A percentile compares a stretch with the other conserved stretches of the same genome.
phyloP scores from a whole-genome alignment of 2,329 filamentous ascomycete species.

The Botryosphaeria dothidea region DNA sequence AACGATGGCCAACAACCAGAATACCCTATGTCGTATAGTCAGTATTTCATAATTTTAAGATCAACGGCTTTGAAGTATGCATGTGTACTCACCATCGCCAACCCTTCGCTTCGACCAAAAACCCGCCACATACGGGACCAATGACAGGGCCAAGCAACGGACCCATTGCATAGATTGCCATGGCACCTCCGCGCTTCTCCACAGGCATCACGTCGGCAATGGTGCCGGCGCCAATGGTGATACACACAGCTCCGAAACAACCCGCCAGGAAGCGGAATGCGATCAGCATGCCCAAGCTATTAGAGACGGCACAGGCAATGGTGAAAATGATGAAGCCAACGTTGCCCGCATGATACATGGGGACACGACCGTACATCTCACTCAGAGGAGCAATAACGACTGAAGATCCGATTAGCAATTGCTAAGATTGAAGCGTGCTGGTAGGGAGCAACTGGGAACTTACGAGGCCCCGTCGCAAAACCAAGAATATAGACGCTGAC shows the following conservation, averaged over 20 bases:
- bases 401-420: conserved; percentile 46
- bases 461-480: conserved; percentile 38
- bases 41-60: not conserved
- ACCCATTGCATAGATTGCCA: conserved; percentile 39
- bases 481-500: conserved; percentile 42
- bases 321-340: conserved; percentile 55
- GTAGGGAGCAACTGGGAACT: not conserved
- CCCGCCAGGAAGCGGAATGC: conserved; percentile 40
- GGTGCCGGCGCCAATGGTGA: conserved; percentile 38
- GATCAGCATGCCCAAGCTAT: conserved; percentile 39
- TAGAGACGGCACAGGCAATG: conserved; percentile 40
- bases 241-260: conserved; percentile 32
- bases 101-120: conserved; percentile 32
- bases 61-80: no score
- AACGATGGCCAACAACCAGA: conserved; percentile 28
- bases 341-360: conserved; percentile 41
- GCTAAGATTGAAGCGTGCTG: not conserved
- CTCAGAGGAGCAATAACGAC: conserved; percentile 39
- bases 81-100: conserved; percentile 32
- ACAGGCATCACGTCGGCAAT: conserved; percentile 39
- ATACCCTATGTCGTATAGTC: conserved; percentile 24
- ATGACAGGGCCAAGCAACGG: conserved; percentile 38
- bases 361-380: conserved; percentile 37
- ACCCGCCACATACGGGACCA: conserved; percentile 36
- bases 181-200: conserved; percentile 36